Percentiles rank a stretch among this genome's conserved stretches.
phyloP scores from a whole-genome alignment of 2,329 filamentous ascomycete genomes.

The Dactylellina drechsleri region DNA sequence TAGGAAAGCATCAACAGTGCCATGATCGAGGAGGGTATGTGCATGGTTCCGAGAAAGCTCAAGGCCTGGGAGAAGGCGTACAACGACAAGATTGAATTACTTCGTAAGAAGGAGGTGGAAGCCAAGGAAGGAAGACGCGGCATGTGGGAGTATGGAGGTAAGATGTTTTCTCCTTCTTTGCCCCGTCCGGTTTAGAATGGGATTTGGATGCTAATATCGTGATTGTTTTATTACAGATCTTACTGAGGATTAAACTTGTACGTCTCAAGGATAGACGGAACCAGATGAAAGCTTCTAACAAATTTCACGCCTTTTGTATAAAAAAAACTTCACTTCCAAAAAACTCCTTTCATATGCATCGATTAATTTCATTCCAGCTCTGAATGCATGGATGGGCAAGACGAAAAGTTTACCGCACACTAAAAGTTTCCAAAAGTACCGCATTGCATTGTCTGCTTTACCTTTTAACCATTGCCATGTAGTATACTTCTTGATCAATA shows the following conservation, averaged over 20 bases:
- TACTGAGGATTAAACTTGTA: constrained; percentile 38
- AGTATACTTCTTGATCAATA: constrained; percentile 16
- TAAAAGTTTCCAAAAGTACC: constrained; percentile 39
- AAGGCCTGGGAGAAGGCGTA: constrained; percentile 84
- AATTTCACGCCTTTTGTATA: constrained; percentile 13
- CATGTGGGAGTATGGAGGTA: constrained; percentile 95
- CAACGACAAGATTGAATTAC: constrained; percentile 68
- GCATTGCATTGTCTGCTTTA: constrained; percentile 15
- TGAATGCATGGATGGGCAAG: no score
- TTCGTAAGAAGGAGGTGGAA: constrained; percentile 78
- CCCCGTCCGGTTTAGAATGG: background rate
- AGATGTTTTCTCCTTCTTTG: constrained; percentile 13
- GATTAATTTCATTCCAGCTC: no score
- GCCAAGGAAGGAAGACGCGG: constrained; percentile 80
- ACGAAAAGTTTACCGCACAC: background rate
- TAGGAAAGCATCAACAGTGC: constrained; percentile 90
- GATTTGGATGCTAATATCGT: constrained; percentile 6
- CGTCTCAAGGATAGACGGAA: background rate
- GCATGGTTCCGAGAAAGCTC: constrained; percentile 90
- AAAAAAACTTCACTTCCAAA: constrained; percentile 17
- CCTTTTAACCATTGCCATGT: constrained; percentile 14
- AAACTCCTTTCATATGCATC: no score
- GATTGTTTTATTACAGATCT: constrained; percentile 20
- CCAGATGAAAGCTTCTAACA: background rate
- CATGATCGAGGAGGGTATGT: constrained; percentile 81